These are phyloP conservation scores for Cyclanthera cordifolia DNA, from an alignment of 306 rosid genomes.

Conservation along the genomic window DNA sequence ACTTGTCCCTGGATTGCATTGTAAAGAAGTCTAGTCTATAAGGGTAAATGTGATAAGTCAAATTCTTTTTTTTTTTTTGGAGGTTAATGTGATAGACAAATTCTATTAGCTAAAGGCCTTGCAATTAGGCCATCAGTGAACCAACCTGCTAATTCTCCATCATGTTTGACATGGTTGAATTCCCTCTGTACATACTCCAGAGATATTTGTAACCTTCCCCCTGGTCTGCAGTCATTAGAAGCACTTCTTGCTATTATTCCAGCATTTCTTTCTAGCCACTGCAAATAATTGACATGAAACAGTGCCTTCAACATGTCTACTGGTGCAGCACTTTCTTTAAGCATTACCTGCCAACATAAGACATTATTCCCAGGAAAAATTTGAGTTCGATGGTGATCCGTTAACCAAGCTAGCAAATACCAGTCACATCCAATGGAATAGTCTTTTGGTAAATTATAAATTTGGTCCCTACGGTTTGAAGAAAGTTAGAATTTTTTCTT, in stretches of 20 bases:
- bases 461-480: too few relatives aligned
- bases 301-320: slow-evolving; percentile 84
- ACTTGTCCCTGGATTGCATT: background rate
- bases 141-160: slow-evolving; percentile 71
- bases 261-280: slow-evolving; percentile 77
- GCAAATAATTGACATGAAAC: slow-evolving; percentile 75
- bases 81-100: slow-evolving; percentile 24
- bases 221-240: slow-evolving; percentile 49
- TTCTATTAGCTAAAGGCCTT: slow-evolving; percentile 65
- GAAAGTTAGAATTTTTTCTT: too few relatives aligned
- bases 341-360: slow-evolving; percentile 47
- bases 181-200: slow-evolving; percentile 69
- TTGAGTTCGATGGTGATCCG: background rate
- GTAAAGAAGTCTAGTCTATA: background rate
- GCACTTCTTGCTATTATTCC: slow-evolving; percentile 54
- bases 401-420: background rate
- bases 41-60: too few relatives aligned
- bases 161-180: slow-evolving; percentile 55
- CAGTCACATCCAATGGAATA: background rate
- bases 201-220: slow-evolving; percentile 67
- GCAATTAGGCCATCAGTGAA: slow-evolving; percentile 70
- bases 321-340: slow-evolving; percentile 58
- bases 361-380: background rate
- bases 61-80: too few relatives aligned
- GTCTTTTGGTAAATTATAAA: too few relatives aligned